Conservation (phyloP, 805 yeast genomes). For the Maudiozyma barnettii region DNA sequence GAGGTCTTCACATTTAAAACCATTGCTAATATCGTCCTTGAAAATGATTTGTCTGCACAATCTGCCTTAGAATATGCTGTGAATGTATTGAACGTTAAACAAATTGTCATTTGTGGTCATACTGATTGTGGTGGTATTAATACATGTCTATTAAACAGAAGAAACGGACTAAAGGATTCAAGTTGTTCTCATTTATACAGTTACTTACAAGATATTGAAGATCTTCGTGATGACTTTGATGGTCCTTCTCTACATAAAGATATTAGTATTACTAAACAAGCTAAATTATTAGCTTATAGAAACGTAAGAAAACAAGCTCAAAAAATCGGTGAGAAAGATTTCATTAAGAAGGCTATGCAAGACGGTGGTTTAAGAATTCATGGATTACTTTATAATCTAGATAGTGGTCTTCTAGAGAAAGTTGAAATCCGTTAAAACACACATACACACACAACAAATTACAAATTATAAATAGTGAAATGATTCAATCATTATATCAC, state of each 20-base stretch:
- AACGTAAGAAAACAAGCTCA: constrained; percentile 7
- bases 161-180: constrained; percentile 26
- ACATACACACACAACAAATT: background rate
- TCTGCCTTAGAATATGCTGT: constrained; percentile 84
- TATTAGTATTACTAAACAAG: background rate
- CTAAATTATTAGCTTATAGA: constrained; percentile 3
- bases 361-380: constrained; percentile 45
- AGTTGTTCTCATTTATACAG: constrained; percentile 25
- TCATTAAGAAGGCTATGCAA: constrained; percentile 3
- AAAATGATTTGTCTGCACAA: constrained; percentile 59
- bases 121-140: constrained; percentile 91
- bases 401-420: constrained; percentile 43
- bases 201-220: constrained; percentile 55
- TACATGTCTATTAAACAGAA: constrained; percentile 51
- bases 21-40: constrained; percentile 68
- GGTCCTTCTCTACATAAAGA: background rate
- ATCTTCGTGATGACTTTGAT: constrained; percentile 44
- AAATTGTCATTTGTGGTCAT: constrained; percentile 85
- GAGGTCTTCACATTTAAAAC: constrained; percentile 84
- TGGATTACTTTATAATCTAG: constrained; percentile 80
- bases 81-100: constrained; percentile 69
- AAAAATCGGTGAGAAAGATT: constrained; percentile 2
- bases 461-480: no score
- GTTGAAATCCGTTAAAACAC: background rate
- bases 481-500: no score